These are phyloP conservation scores for Delonix regia DNA, from an alignment of 306 rosid species.

Conservation along the genomic window DNA sequence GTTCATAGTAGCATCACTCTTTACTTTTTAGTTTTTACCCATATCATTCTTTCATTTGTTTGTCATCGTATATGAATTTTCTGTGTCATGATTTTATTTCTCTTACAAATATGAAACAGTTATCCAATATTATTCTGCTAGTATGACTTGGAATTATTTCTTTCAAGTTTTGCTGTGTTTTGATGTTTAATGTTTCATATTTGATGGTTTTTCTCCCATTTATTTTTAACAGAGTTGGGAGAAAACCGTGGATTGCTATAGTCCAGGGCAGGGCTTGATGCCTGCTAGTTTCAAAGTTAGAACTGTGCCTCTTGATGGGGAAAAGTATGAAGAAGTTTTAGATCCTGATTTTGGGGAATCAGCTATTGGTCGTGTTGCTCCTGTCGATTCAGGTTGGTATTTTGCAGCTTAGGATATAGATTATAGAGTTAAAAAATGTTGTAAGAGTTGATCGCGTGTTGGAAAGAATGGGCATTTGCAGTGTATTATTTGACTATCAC, in stretches of 20 bases:
- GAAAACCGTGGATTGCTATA: conserved; percentile 95
- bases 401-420: background rate
- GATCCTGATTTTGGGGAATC: conserved; percentile 99
- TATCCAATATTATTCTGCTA: background rate
- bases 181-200: conserved; percentile 1
- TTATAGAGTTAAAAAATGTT: background rate
- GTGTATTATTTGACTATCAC: conserved; percentile 19
- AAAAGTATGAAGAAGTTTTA: conserved; percentile 70
- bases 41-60: background rate
- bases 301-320: conserved; percentile 53
- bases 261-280: conserved; percentile 99
- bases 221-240: conserved; percentile 82
- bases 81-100: background rate
- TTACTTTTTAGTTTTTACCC: background rate
- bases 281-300: conserved; percentile 98
- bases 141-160: background rate
- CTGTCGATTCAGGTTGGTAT: conserved; percentile 93
- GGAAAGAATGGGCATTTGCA: background rate
- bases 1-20: too few species aligned
- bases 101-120: background rate
- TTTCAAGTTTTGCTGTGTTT: background rate
- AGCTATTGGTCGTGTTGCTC: conserved; percentile 99
- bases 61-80: conserved; percentile 14
- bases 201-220: conserved; percentile 9
- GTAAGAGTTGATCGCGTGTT: background rate